A percentile compares a stretch with the other conserved stretches of the same genome.
Conservation (phyloP, 1,284 basidiomycete genomes). For the Inonotus hispidus region DNA sequence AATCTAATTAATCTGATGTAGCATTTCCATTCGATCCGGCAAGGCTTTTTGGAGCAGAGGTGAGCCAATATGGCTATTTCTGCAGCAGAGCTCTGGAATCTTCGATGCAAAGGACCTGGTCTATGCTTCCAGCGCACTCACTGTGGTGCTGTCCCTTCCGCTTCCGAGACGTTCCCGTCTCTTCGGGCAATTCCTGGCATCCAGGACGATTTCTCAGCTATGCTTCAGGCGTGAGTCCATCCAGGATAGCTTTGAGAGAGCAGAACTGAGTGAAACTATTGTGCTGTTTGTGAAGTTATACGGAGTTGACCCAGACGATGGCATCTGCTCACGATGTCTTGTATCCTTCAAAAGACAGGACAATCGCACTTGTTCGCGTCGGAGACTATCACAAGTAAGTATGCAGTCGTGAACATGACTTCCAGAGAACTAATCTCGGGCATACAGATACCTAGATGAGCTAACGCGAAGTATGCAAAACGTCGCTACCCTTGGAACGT, state of each 20-base stretch:
- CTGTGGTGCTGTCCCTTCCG: conserved; percentile 25
- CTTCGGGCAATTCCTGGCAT: conserved; percentile 19
- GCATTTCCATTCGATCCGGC: conserved; percentile 21
- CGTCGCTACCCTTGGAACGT: neutral
- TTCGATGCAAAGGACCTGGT: conserved; percentile 26
- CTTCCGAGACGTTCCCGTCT: conserved; percentile 32
- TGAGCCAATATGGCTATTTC: neutral
- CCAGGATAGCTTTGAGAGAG: neutral
- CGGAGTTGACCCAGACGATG: conserved; percentile 37
- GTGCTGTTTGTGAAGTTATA: conserved; percentile 13
- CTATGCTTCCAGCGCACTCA: conserved; percentile 30
- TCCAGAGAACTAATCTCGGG: neutral
- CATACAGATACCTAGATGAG: conserved; percentile 26
- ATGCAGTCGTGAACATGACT: neutral
- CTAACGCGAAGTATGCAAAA: conserved; percentile 22
- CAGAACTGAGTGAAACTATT: neutral
- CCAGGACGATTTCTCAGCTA: conserved; percentile 24
- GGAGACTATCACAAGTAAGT: conserved; percentile 34
- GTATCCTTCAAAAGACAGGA: conserved; percentile 33
- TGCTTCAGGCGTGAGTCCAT: conserved; percentile 22
- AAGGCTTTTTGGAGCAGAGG: conserved; percentile 36
- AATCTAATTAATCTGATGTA: neutral
- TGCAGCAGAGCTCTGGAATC: neutral
- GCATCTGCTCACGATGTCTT: conserved; percentile 36
- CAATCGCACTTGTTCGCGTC: conserved; percentile 30